These are phyloP conservation scores for Rhynchosporium graminicola DNA, from an alignment of 2,329 filamentous ascomycete species.

Conservation along the genomic window DNA sequence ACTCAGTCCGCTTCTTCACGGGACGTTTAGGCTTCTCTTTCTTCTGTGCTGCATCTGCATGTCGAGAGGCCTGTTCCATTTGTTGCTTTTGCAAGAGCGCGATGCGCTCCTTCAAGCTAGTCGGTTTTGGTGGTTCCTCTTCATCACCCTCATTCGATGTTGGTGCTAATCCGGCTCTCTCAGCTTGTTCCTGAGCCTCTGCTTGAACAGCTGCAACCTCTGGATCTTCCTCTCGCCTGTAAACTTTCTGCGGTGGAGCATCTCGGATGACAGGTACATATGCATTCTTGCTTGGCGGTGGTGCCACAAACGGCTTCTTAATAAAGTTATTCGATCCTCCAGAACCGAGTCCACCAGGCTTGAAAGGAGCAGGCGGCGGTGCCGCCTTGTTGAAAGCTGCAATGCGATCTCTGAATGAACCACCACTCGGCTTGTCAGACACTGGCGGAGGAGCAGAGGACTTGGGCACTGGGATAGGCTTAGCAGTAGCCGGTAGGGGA, in stretches of 20 bases:
- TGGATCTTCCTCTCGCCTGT: conserved; percentile 86
- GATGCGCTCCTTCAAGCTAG: conserved; percentile 92
- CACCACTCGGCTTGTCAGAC: conserved; percentile 70
- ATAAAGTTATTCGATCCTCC: conserved; percentile 71
- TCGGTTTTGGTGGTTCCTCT: conserved; percentile 86
- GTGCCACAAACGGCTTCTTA: conserved; percentile 95
- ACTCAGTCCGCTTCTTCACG: conserved; percentile 65
- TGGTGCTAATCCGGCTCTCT: conserved; percentile 63
- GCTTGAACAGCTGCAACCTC: conserved; percentile 65
- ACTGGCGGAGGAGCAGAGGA: conserved; percentile 60
- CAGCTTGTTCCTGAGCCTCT: conserved; percentile 66
- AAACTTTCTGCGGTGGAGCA: conserved; percentile 70
- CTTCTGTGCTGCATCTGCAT: conserved; percentile 75
- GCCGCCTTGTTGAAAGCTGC: conserved; percentile 95
- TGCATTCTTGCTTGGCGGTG: conserved; percentile 88
- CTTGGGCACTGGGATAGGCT: conserved; percentile 29
- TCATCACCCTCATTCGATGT: conserved; percentile 52
- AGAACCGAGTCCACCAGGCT: conserved; percentile 65
- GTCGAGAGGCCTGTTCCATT: conserved; percentile 80
- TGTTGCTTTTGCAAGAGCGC: conserved; percentile 93
- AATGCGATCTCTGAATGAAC: conserved; percentile 91
- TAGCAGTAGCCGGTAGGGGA: conserved; percentile 39
- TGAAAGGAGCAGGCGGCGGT: conserved; percentile 86
- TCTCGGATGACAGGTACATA: conserved; percentile 80
- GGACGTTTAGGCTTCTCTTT: conserved; percentile 87